Conservation (phyloP, 2,329 filamentous ascomycete species). For the Pseudogymnoascus sp. region DNA sequence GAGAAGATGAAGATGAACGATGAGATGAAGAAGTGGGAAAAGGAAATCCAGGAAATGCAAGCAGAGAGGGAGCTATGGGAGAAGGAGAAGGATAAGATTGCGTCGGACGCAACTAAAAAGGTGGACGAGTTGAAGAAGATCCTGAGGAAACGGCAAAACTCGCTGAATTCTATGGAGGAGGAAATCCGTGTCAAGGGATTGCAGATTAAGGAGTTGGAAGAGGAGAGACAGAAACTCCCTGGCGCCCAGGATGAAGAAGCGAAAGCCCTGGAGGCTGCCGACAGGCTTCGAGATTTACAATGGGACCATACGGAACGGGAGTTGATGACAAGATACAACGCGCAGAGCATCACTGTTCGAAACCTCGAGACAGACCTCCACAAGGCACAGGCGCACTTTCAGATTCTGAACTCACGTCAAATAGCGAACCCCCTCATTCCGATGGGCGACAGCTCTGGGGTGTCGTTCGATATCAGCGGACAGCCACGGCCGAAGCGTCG, state of each 20-base stretch:
- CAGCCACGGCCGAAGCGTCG: slow-evolving; percentile 29
- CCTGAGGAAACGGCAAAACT: slow-evolving; percentile 52
- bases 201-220: slow-evolving; percentile 65
- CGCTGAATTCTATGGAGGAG: slow-evolving; percentile 50
- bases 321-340: slow-evolving; percentile 19
- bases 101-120: slow-evolving; percentile 43
- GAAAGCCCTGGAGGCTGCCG: slow-evolving; percentile 20
- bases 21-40: slow-evolving; percentile 59
- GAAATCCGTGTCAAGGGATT: slow-evolving; percentile 63
- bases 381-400: slow-evolving; percentile 15
- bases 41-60: slow-evolving; percentile 51
- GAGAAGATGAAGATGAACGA: slow-evolving; percentile 63
- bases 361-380: slow-evolving; percentile 19
- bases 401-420: slow-evolving; percentile 18
- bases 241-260: slow-evolving; percentile 47
- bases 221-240: slow-evolving; percentile 54
- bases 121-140: slow-evolving; percentile 44
- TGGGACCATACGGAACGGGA: slow-evolving; percentile 25
- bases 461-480: slow-evolving; percentile 25
- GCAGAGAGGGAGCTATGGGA: slow-evolving; percentile 46
- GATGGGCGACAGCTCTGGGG: slow-evolving; percentile 26
- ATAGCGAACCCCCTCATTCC: slow-evolving; percentile 23
- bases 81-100: slow-evolving; percentile 42
- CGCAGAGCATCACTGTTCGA: slow-evolving; percentile 17
- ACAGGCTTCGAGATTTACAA: slow-evolving; percentile 24